Evolutionary conservation across 2,329 filamentous ascomycete species (phyloP), one percentile per base, ranked within the genome.

Genomic region (Apiospora marii): DNA sequence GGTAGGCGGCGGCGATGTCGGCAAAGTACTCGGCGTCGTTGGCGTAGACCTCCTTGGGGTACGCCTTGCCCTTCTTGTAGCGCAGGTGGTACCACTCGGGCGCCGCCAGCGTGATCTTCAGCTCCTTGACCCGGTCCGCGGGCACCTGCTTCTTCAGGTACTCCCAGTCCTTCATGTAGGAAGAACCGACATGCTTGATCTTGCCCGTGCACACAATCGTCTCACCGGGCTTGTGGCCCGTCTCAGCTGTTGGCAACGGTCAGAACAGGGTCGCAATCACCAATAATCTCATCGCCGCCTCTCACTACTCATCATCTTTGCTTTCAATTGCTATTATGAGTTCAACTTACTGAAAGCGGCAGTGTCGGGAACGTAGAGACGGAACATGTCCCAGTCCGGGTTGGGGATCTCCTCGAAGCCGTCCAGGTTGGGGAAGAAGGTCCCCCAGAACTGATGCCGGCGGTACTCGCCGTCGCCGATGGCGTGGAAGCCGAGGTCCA

Each of bases 401-500:
- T 87, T 85, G 76, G 85, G 80, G 13, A 89, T 80, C 75, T 84
- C 83, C 67, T 84, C 83, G 73, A 84, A 84, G 8, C 83, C 83
- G 46, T 84, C 80, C 0, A 85, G 80, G 53, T 81, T 85, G 67
- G 81, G 85, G 53, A 84, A 85, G 74, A 83, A 81, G 16, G 85
- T 86, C 69, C 87, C 87, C 73, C 86, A 86, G 72, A 88, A 87
- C 78, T 88, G 87, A 74, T 88, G 85, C 3, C 80, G 77, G 22
- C 80, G 79, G 67, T 80, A 81, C 71, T 81, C 80, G 27, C 80
- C 80, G 72, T 81, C 80, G 53, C 89, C 92, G 74, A 94, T 86
- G 46, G 89, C 90, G 73, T 90, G 88, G 79, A 92, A 90, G 49
- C 92, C 91, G 1, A 92, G 86, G 74, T 92, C 88, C 72, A 88